Base-by-base conservation (phyloP, 768 basidiomycete species). In the Podaxis mareebaensis region DNA sequence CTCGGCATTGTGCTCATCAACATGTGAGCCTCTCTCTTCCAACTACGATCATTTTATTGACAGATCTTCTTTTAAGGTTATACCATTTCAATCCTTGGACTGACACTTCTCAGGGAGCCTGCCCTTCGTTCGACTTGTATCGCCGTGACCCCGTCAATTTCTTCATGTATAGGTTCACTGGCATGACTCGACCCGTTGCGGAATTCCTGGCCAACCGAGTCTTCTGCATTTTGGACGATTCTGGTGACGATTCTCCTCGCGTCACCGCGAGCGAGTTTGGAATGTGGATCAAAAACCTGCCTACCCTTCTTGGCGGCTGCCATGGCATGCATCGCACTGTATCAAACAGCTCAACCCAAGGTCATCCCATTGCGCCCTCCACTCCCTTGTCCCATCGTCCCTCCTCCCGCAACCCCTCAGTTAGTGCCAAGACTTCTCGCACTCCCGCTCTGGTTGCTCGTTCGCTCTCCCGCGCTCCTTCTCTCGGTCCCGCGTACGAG, bases 21-120 rank as follows among this genome's bases (percentile, higher is more conserved):
- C 76, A 96, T 99, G 93, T 92, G 69, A 39, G 88, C 81, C 15
- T 42, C 28, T 53, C 48, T 57, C 61, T 51, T 58, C 38, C 38
- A 39, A 48, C 28, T 55, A 10, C 61, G 30, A 52, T 59, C 44
- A 38, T 68, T 60, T 33, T 55, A 53, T 53, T 55, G 46, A 63
- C 61, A 52, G 20, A 62, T 56, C 64, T 17, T 53, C 58, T 26
- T 38, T 56, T 54, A 69, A 93, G 92, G 92, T 82, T 99, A 73
- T 99, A 98, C 78, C 97, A 99, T 77, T 92, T 84, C 78, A 98
- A 98, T 75, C 96, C 96, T 28, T 99, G 97, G 97, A 92, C 92
- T 51, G 96, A 99, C 73, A 96, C 96, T 1, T 84, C 89, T 36
- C 83, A 89, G 66, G 92, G 89, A 68, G 85, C 84, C 66, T 91